phyloP scores from a whole-genome alignment of 768 basidiomycete genomes.

The Boletales sp. region DNA sequence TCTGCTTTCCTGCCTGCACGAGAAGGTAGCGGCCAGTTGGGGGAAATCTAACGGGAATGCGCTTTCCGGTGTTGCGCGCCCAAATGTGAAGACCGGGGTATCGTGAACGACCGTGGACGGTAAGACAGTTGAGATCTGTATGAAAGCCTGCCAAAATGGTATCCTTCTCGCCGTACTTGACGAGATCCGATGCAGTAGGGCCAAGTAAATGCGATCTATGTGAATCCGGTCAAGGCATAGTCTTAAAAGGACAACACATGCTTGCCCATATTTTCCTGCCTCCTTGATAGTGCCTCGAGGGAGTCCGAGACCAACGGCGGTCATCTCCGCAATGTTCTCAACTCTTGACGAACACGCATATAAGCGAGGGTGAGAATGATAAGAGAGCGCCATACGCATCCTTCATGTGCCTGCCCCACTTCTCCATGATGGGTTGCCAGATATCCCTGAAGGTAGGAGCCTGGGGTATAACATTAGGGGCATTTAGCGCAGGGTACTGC shows the following conservation, averaged over 20 bases:
- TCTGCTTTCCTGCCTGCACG: slow-evolving; percentile 94
- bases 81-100: slow-evolving; percentile 91
- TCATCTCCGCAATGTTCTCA: slow-evolving; percentile 84
- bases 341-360: slow-evolving; percentile 47
- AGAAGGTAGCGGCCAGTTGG: slow-evolving; percentile 75
- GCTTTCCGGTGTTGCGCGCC: slow-evolving; percentile 91
- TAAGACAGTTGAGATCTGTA: slow-evolving; percentile 89
- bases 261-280: slow-evolving; percentile 83
- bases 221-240: background rate
- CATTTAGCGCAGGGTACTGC: slow-evolving; percentile 71
- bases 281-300: slow-evolving; percentile 65
- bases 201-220: slow-evolving; percentile 81
- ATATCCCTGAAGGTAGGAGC: slow-evolving; percentile 50
- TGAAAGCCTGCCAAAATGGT: slow-evolving; percentile 95
- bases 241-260: background rate
- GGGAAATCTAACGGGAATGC: slow-evolving; percentile 85
- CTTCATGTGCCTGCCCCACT: slow-evolving; percentile 89
- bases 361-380: slow-evolving; percentile 4
- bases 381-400: slow-evolving; percentile 55
- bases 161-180: slow-evolving; percentile 70
- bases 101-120: slow-evolving; percentile 84
- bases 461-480: slow-evolving; percentile 78
- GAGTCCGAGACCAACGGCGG: slow-evolving; percentile 77
- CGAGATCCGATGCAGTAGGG: slow-evolving; percentile 89
- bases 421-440: slow-evolving; percentile 76